Base-by-base conservation (phyloP, 2,329 filamentous ascomycete genomes). In the Fusarium nygamai region DNA sequence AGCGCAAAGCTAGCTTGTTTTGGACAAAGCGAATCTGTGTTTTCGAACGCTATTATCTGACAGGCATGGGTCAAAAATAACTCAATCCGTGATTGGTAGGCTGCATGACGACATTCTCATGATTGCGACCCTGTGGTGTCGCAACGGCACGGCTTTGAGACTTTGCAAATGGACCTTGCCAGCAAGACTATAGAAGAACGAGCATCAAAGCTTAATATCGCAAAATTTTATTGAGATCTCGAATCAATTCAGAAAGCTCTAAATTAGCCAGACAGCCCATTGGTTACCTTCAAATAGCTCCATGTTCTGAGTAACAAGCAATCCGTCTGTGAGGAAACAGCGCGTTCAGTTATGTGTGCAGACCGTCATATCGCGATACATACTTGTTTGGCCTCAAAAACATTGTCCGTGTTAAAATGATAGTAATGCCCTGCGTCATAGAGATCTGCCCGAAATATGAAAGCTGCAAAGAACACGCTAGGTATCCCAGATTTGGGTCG, bases 1-100 rank as follows among this genome's bases (percentile, higher is more conserved):
- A 22, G 63, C 63, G 63, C 63, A 66, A 66, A 47, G 59, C 63
- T 66, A 66, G 47, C 63, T 47, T 34, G 19, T 46, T 66, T 47
- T 8, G 46, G 63, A 20, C 24, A 36, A 11, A 27, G 12, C 19
- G 5, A 46, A 34, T 47, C 10, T 47, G 9, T 44, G 43, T 34
- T n/a, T 29, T 22, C 10, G 6, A 29, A 14, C 27, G 12, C 39
- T 34, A 66, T 64, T 44, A 41, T 64, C 63, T 66, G 27, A 64
- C 63, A 56, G 12, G 39, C 63, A 56, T 36, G 50, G 14, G 8
- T n/a, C 24, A 29, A n/a, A 39, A 56, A 39, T 39, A 39, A 1
- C 14, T 24, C n/a, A 44, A 17, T 6, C 22, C 16, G 19, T 58
- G 24, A 58, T 62, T 58, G 39, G 60, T 8, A 6, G 13, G 9